Evolutionary conservation across 257 asterid genomes (phyloP), one percentile per base, ranked within the genome.

Genomic region (Ilex asprella): DNA sequence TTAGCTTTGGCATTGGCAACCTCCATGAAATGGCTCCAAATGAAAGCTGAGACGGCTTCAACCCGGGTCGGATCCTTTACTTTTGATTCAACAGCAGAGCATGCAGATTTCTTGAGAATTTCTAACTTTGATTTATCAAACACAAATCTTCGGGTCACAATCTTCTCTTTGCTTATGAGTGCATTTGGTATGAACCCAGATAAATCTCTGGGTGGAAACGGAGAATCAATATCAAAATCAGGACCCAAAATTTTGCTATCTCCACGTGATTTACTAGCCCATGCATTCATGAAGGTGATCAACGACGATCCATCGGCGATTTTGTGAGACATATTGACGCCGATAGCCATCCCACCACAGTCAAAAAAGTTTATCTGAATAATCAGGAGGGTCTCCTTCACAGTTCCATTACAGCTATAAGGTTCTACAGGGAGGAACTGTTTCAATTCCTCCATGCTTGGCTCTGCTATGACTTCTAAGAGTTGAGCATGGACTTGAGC

Each of bases 1-100:
- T 60, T 59, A 2, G 31, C 10, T 59, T 65, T 72, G 4, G 27
- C 27, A 21, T 21, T 21, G 27, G 65, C 31, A 0, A 30, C 16
- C 7, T 70, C 56, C 5, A 76, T 65, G 63, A 76, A 59, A 16
- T 62, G 67, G 27, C 56, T 59, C 86, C 84, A 83, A 13, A 86
- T 32, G 16, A 69, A 79, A 6, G 79, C 69, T 0, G 86, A 70
- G 11, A 83, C 77, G 10, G 72, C 75, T 64, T 83, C 94, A 11
- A 86, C 83, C 1, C 86, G 64, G 4, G 82, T 83, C 2, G 84
- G 86, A 60, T 72, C 60, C 11, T 61, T 63, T 39, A 65, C 53
- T 1, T 12, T 21, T 2, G 70, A 70, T 60, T 53, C 67, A 11
- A 47, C n/a, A 5, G 68, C 30, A 0, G 63, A 30, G 7, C 58